Conservation (phyloP, 2,329 filamentous ascomycete genomes). For the Trichoderma pleuroti region DNA sequence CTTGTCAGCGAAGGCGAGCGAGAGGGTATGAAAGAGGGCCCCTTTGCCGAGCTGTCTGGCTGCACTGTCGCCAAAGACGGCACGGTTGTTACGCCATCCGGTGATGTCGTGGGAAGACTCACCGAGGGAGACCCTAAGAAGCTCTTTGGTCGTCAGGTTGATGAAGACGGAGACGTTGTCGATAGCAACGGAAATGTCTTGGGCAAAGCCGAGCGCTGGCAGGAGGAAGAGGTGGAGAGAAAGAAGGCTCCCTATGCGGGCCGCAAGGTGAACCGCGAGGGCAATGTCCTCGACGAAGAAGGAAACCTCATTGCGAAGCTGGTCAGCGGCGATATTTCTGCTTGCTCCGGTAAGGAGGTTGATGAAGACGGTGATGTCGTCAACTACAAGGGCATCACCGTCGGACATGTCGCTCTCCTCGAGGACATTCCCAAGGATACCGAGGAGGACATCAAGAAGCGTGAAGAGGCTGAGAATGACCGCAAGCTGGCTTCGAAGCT, state of each 20-base stretch:
- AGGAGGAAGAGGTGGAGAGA: slow-evolving; percentile 52
- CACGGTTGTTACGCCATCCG: slow-evolving; percentile 61
- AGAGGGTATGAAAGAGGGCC: slow-evolving; percentile 60
- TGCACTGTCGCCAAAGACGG: slow-evolving; percentile 67
- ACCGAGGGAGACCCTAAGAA: slow-evolving; percentile 67
- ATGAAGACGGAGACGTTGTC: slow-evolving; percentile 77
- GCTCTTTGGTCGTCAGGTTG: slow-evolving; percentile 69
- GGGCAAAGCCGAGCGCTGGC: slow-evolving; percentile 58
- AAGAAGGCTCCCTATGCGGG: slow-evolving; percentile 51
- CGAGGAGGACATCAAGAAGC: slow-evolving; percentile 50
- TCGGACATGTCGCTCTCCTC: slow-evolving; percentile 66
- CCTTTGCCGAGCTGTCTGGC: slow-evolving; percentile 63
- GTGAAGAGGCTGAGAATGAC: slow-evolving; percentile 60
- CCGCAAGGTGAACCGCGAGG: slow-evolving; percentile 55
- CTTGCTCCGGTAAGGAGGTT: slow-evolving; percentile 65
- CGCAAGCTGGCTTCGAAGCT: slow-evolving; percentile 76
- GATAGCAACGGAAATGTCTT: slow-evolving; percentile 67
- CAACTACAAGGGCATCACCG: slow-evolving; percentile 62
- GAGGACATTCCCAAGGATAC: slow-evolving; percentile 49
- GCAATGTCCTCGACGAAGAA: slow-evolving; percentile 56
- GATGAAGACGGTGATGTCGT: slow-evolving; percentile 69
- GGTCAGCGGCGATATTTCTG: slow-evolving; percentile 61
- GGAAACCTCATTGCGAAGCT: slow-evolving; percentile 64
- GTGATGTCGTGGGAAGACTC: slow-evolving; percentile 69
- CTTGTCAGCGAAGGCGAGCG: slow-evolving; percentile 65